Percentiles rank a stretch among this genome's conserved stretches.
Conservation (phyloP, 2,329 filamentous ascomycete species). For the Harringtonia lauricola region DNA sequence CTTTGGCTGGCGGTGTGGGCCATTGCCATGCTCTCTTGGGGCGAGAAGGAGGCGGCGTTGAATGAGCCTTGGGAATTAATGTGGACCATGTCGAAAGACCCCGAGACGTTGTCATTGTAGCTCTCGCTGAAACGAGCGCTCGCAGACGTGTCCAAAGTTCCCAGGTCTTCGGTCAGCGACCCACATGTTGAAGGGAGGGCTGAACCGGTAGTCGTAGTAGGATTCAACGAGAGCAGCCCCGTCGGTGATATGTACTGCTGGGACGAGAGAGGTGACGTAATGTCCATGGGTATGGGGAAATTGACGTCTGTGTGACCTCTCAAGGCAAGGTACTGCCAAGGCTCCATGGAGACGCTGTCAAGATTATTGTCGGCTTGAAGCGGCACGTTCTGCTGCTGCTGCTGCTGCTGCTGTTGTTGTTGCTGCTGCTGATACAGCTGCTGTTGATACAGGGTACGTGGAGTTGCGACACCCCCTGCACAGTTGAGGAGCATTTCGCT, state of each 20-base stretch:
- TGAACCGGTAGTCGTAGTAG: slow-evolving; percentile 13
- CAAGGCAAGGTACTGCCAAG: slow-evolving; percentile 5
- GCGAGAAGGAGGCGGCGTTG: background rate
- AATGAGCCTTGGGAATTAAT: slow-evolving; percentile 22
- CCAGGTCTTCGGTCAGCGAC: slow-evolving; percentile 23
- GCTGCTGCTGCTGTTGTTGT: too few relatives aligned
- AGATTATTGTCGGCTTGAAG: background rate
- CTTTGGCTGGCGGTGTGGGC: background rate
- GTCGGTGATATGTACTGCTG: background rate
- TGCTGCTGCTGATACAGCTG: too few relatives aligned
- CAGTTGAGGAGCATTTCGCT: too few relatives aligned
- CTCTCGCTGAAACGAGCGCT: slow-evolving; percentile 20
- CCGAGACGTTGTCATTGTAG: slow-evolving; percentile 18
- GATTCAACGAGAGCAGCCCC: background rate
- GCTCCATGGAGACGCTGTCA: slow-evolving; percentile 8
- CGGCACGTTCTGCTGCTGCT: too few relatives aligned
- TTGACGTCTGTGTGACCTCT: background rate
- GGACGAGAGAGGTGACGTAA: background rate
- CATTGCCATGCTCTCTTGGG: background rate
- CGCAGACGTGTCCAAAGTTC: slow-evolving; percentile 21
- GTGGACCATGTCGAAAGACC: slow-evolving; percentile 18
- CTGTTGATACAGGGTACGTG: too few relatives aligned
- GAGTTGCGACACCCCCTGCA: too few relatives aligned
- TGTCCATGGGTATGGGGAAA: too few relatives aligned
- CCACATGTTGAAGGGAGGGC: slow-evolving; percentile 20